These are phyloP conservation scores for Tripterygium wilfordii DNA, from an alignment of 177 flowering plant species.

Conservation along the genomic window DNA sequence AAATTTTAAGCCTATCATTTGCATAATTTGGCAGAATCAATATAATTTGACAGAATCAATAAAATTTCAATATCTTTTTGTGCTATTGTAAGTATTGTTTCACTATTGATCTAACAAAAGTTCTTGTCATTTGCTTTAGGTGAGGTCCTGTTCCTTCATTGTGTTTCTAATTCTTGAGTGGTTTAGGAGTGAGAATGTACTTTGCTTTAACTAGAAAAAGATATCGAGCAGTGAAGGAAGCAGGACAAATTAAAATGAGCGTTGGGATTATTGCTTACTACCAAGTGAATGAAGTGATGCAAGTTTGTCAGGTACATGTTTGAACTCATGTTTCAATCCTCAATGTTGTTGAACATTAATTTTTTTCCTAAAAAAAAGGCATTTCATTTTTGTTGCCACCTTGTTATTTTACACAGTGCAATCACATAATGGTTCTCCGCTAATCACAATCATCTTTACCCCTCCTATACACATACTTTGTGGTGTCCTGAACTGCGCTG, in stretches of 20 bases:
- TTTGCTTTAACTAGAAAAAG: conserved; percentile 44
- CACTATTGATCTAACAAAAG: not conserved
- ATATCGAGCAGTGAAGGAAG: conserved; percentile 43
- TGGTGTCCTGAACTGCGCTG: too few species aligned
- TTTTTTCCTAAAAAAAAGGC: not conserved
- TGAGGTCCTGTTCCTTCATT: conserved; percentile 9
- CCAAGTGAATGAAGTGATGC: conserved; percentile 63
- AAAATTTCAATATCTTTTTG: not conserved
- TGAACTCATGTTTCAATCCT: too few species aligned
- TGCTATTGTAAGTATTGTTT: not conserved
- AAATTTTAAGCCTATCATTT: too few species aligned
- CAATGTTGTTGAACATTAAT: not conserved
- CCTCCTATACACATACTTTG: too few species aligned
- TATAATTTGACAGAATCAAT: not conserved
- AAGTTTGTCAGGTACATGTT: conserved; percentile 69
- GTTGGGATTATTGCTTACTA: conserved; percentile 48
- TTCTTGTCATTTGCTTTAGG: conserved; percentile 14
- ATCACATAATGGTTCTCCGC: too few species aligned
- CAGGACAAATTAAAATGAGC: conserved; percentile 55
- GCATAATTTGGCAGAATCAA: too few species aligned
- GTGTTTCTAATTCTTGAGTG: conserved; percentile 6
- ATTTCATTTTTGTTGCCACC: not conserved
- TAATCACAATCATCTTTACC: too few species aligned
- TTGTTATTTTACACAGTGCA: too few species aligned
- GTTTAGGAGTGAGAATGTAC: conserved; percentile 61